Base-by-base conservation (phyloP, 768 basidiomycete species). In the Amanita fuliginea region DNA sequence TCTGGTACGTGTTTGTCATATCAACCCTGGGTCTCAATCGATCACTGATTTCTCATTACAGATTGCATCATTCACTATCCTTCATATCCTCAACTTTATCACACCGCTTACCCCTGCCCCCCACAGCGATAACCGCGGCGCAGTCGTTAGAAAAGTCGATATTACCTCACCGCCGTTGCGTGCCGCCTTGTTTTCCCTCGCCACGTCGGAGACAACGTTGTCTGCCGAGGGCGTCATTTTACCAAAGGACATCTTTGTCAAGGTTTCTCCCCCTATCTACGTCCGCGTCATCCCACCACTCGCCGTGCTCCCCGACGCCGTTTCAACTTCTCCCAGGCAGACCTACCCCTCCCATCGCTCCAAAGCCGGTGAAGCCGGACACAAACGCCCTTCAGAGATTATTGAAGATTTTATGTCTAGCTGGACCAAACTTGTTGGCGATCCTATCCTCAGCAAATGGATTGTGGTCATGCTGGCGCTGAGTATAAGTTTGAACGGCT, bases 401-500 rank as follows among this genome's bases (percentile, higher is more conserved):
- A 68, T 95, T 47, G 91, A 94, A 52, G 74, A 77, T 53, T 94
- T 94, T 72, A 88, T 96, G 86, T 78, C 79, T 37, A 75, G 78
- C 3, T 97, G 94, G 94, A 89, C 90, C 7, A 69, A 72, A 11
- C 81, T 97, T 55, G 91, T 97, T 45, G 92, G 92, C 33, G 95
- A 99, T 60, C 95, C 95, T 1, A 78, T 97, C 45, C 67, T 98
- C 53, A 83, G 80, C 58, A 98, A 98, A 69, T 94, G 90, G 86
- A 93, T 98, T 61, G 88, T 97, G 43, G 74, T 89, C 49, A 73
- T 87, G 13, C 78, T 99, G 19, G 86, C 81, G 2, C 75, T 95
- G 52, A 87, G 84, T 52, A 85, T 97, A 51, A 77, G 83, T 49
- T 72, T 99, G 51, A 99, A 99, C 54, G 94, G 93, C 3, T 97